These are phyloP conservation scores for Alternaria arborescens DNA, from an alignment of 2,329 filamentous ascomycete genomes.

Conservation along the genomic window DNA sequence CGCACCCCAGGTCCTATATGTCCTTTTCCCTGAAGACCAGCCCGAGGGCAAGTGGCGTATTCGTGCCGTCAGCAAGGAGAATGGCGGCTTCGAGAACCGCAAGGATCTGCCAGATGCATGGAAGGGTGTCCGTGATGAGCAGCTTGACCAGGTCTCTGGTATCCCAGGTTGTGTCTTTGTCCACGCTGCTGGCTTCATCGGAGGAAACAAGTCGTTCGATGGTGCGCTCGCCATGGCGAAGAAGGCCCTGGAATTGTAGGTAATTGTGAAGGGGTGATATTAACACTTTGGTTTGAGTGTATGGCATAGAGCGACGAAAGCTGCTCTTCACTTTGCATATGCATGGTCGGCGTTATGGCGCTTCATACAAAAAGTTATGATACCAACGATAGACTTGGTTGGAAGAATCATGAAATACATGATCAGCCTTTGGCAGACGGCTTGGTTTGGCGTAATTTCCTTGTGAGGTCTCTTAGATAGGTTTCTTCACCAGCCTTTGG, in stretches of 20 bases:
- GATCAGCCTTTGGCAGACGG: neutral
- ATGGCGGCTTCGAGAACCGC: constrained; percentile 88
- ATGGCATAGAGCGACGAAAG: constrained; percentile 21
- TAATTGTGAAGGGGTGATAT: neutral
- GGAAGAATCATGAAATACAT: constrained; percentile 13
- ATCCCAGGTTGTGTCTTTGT: constrained; percentile 86
- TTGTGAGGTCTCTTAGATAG: neutral
- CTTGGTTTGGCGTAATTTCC: neutral
- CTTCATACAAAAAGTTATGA: constrained; percentile 37
- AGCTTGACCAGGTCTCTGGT: constrained; percentile 76
- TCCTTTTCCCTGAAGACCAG: constrained; percentile 85
- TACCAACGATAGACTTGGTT: constrained; percentile 34
- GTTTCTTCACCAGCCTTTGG: neutral
- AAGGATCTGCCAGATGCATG: constrained; percentile 90
- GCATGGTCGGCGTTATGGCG: constrained; percentile 44
- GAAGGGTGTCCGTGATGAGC: constrained; percentile 88
- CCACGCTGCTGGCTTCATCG: constrained; percentile 94
- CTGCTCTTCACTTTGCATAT: constrained; percentile 29
- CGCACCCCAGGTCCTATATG: constrained; percentile 76
- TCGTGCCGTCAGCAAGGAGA: constrained; percentile 84
- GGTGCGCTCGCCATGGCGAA: constrained; percentile 86
- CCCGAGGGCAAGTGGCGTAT: constrained; percentile 89
- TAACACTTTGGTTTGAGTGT: neutral
- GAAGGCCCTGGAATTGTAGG: constrained; percentile 68
- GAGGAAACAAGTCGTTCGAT: constrained; percentile 90